Conservation (phyloP, 169 alveolate genomes). For the Eimeria acervulina region DNA sequence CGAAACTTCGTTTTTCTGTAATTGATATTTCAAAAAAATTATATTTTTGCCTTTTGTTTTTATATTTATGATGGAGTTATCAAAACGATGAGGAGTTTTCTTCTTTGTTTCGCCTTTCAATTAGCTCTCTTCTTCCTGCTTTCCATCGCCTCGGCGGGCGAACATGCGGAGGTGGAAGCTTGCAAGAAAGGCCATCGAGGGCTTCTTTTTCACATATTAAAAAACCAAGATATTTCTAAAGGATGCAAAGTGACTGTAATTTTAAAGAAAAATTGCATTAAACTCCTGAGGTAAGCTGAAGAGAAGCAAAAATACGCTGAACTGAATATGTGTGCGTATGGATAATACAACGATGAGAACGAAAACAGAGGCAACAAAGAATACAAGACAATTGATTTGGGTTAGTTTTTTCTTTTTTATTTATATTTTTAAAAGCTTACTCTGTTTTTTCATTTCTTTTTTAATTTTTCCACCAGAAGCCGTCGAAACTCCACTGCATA, state of each 20-base stretch:
- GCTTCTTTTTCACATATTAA: constrained; percentile 46
- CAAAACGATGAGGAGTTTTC: background rate
- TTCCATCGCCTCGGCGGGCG: background rate
- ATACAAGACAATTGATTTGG: constrained; percentile 48
- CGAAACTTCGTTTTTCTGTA: no score
- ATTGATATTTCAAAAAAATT: background rate
- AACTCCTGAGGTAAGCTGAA: constrained; percentile 56
- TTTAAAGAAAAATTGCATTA: constrained; percentile 54
- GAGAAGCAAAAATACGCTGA: no score
- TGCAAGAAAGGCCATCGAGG: constrained; percentile 80
- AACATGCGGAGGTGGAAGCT: background rate
- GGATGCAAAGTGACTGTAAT: constrained; percentile 78
- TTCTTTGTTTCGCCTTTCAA: background rate
- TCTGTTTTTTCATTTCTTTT: background rate
- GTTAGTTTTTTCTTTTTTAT: constrained; percentile 3
- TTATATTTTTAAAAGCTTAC: background rate
- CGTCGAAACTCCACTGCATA: constrained; percentile 81
- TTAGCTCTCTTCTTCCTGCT: background rate
- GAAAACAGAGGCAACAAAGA: constrained; percentile 71
- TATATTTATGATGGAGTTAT: background rate
- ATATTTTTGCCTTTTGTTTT: background rate
- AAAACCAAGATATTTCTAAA: background rate
- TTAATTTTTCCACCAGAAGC: background rate
- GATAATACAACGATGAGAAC: background rate
- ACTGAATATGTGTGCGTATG: background rate